These are phyloP conservation scores for Wickerhamiella siamensis DNA, from an alignment of 805 yeast genomes.

Conservation along the genomic window DNA sequence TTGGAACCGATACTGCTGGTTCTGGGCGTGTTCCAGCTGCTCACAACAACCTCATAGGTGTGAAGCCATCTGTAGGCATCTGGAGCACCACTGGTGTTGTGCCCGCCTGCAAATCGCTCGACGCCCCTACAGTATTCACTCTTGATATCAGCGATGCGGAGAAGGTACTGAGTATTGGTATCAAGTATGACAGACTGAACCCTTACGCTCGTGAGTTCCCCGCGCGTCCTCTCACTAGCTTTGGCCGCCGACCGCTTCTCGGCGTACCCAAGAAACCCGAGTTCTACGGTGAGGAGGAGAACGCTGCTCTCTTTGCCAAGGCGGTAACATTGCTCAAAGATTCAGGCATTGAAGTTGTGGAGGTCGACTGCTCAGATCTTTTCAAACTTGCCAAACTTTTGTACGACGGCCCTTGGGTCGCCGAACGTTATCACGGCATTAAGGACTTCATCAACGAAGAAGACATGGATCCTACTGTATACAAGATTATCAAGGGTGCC, in stretches of 20 bases:
- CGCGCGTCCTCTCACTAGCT: slow-evolving; percentile 42
- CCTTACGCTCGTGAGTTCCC: slow-evolving; percentile 75
- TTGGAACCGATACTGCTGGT: slow-evolving; percentile 97
- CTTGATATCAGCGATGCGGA: slow-evolving; percentile 74
- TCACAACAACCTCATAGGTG: slow-evolving; percentile 76
- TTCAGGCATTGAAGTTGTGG: slow-evolving; percentile 42
- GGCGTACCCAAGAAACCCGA: slow-evolving; percentile 58
- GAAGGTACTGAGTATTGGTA: slow-evolving; percentile 52
- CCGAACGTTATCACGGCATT: slow-evolving; percentile 80
- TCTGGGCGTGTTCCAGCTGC: slow-evolving; percentile 97
- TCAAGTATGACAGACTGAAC: slow-evolving; percentile 57
- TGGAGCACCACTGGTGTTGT: slow-evolving; percentile 86
- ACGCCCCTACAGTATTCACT: slow-evolving; percentile 80
- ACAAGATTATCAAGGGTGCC: slow-evolving; percentile 62
- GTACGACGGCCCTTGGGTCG: slow-evolving; percentile 98
- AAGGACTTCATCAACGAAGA: slow-evolving; percentile 50
- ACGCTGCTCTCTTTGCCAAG: slow-evolving; percentile 49
- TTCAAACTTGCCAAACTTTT: slow-evolving; percentile 72
- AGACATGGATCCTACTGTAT: slow-evolving; percentile 73
- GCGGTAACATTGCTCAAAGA: slow-evolving; percentile 44
- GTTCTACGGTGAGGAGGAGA: slow-evolving; percentile 74
- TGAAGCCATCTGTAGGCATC: slow-evolving; percentile 84
- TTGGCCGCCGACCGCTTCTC: slow-evolving; percentile 44
- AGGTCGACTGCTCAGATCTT: slow-evolving; percentile 60
- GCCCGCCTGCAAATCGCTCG: slow-evolving; percentile 91